Percentiles rank a stretch among this genome's conserved stretches.
Conservation (phyloP, 768 basidiomycete genomes). For the Lenzites betulinus region DNA sequence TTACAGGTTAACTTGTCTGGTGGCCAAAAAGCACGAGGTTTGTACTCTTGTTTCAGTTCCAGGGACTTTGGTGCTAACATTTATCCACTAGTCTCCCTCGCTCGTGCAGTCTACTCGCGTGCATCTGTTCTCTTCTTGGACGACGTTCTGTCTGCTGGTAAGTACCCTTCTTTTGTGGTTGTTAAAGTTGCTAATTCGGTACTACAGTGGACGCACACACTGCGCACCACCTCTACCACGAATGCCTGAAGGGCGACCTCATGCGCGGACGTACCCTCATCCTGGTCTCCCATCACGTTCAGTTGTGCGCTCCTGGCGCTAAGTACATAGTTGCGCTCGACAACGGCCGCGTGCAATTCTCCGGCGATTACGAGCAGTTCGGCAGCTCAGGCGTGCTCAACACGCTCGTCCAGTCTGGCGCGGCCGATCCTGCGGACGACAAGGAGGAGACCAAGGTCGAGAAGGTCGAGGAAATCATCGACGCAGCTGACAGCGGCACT, state of each 20-base stretch:
- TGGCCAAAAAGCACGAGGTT: constrained; percentile 58
- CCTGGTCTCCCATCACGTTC: constrained; percentile 93
- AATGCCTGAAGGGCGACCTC: constrained; percentile 80
- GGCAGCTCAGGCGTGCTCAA: constrained; percentile 64
- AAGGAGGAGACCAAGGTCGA: constrained; percentile 45
- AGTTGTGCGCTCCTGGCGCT: constrained; percentile 81
- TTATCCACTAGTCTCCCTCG: constrained; percentile 55
- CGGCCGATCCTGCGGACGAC: constrained; percentile 41
- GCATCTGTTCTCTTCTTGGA: constrained; percentile 83
- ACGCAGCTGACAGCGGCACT: constrained; percentile 19
- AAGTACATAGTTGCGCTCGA: constrained; percentile 82
- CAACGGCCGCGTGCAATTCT: constrained; percentile 76
- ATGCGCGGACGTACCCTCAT: constrained; percentile 80
- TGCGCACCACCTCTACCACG: constrained; percentile 76
- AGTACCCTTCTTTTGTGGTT: constrained; percentile 5
- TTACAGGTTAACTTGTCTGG: constrained; percentile 49
- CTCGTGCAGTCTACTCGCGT: constrained; percentile 88
- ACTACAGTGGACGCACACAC: constrained; percentile 79
- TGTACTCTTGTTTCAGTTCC: not conserved
- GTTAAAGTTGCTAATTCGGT: not conserved
- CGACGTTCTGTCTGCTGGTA: constrained; percentile 65
- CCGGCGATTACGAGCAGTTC: constrained; percentile 68
- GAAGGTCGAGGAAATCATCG: constrained; percentile 37
- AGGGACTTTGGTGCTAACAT: not conserved
- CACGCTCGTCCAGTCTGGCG: constrained; percentile 62